phyloP scores from a whole-genome alignment of 2,329 filamentous ascomycete species.

The Monilinia vaccinii-corymbosi region DNA sequence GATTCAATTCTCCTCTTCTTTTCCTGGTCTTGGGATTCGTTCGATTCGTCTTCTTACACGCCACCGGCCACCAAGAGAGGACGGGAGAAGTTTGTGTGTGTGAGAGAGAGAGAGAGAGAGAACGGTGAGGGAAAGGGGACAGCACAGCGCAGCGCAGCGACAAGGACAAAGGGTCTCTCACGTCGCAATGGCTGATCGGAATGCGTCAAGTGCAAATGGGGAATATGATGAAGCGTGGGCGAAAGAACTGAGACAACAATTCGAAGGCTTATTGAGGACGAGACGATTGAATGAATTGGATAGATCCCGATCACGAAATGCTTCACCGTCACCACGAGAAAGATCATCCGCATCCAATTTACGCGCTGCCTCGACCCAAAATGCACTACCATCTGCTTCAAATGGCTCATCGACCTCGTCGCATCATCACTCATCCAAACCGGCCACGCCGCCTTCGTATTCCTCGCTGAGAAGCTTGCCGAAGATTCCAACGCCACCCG shows the following conservation, averaged over 20 bases:
- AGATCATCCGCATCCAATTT: conserved; percentile 42
- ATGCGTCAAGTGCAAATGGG: conserved; percentile 13
- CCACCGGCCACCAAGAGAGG: too few species aligned
- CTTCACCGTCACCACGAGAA: conserved; percentile 47
- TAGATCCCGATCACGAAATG: conserved; percentile 47
- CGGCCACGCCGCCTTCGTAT: conserved; percentile 47
- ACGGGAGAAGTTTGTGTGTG: too few species aligned
- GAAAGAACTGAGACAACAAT: conserved; percentile 69
- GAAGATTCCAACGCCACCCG: conserved; percentile 65
- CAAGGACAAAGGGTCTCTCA: too few species aligned
- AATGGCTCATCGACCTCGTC: conserved; percentile 39
- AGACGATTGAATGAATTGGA: conserved; percentile 80
- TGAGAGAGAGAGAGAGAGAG: too few species aligned
- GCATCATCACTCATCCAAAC: conserved; percentile 22
- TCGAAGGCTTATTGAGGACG: conserved; percentile 78
- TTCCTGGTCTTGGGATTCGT: too few species aligned
- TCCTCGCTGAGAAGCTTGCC: conserved; percentile 55
- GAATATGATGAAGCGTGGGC: conserved; percentile 63
- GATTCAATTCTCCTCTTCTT: too few species aligned
- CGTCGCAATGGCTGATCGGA: conserved; percentile 23
- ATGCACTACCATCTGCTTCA: conserved; percentile 21
- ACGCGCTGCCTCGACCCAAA: conserved; percentile 23
- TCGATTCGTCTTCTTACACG: too few species aligned
- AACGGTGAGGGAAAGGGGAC: too few species aligned
- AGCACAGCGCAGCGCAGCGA: too few species aligned